Base-by-base conservation (phyloP, 805 yeast species). In the Candida ulmi region DNA sequence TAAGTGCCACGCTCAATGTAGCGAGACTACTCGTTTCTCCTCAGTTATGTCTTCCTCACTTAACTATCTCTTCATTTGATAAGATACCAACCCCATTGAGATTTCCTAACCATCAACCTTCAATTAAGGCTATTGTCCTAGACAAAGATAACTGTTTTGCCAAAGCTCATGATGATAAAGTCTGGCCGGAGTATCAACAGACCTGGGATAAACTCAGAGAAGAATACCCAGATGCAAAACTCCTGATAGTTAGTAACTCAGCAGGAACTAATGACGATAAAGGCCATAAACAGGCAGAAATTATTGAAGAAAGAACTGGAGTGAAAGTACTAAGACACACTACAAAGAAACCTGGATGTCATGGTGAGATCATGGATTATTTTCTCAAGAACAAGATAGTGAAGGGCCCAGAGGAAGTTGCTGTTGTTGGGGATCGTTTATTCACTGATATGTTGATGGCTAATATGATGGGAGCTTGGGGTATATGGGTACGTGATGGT, bases 131-230 rank as follows among this genome's bases (percentile, higher is more conserved):
- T 0, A 72, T 90, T 2, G 91, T 93, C 0, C 66, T 93, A 19
- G 99, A 93, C 56, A 93, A 93, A 58, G 99, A 93, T 62, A 93
- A 93, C 60, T 91, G 98, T 55, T 85, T 93, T 58, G 95, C 99
- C 5, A 72, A 75, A 42, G 90, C 90, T 27, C 84, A 86, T 40
- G 84, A 79, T 43, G 83, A 81, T 43, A 73, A 76, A 42, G 84
- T 91, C 1, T 88, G 87, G 85, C 88, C 85, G 0, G 84, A 65
- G 2, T 90, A 88, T 46, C 48, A 50, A 12, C 64, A 60, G 50
- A 54, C 67, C 32, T 88, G 93, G 88, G 60, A 63, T 6, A 50
- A 56, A n/a, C 60, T 87, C 36, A 67, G 68, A 32, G 49, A 60
- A n/a, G 50, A 60, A 2, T 87, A 82, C 51, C 88, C 93, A 0